A percentile compares a stretch with the other conserved stretches of the same genome.
Evolutionary conservation across 108 stramenopile species (phyloP).

Genomic region (Schizochytrium sp.): DNA sequence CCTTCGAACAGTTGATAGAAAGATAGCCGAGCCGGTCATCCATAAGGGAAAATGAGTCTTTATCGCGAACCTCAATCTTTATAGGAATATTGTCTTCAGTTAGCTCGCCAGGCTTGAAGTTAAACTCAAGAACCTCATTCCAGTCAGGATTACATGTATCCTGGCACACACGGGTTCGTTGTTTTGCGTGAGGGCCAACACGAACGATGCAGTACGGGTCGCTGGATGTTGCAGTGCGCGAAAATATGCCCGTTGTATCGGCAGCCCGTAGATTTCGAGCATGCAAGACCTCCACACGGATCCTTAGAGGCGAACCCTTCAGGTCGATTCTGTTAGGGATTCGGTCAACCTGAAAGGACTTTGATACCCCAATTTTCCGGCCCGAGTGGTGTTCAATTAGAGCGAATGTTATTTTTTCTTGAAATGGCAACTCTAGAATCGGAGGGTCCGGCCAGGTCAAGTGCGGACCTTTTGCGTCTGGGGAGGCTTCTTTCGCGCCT

Average conservation of each 20-base stretch:
- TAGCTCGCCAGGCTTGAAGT: not conserved
- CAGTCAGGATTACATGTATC: constrained; percentile 10
- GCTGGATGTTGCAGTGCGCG: not conserved
- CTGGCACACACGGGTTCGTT: not conserved
- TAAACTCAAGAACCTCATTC: constrained; percentile 2
- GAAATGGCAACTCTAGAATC: not conserved
- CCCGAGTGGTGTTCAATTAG: constrained; percentile 35
- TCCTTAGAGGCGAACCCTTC: not conserved
- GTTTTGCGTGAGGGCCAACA: not conserved
- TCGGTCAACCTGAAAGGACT: not conserved
- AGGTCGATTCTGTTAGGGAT: not conserved
- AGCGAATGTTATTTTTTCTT: not conserved
- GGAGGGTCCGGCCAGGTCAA: not conserved
- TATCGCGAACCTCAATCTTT: constrained; percentile 17
- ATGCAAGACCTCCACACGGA: not conserved
- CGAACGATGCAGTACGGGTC: constrained; percentile 23
- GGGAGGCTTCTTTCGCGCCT: constrained; percentile 30
- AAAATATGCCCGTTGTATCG: not conserved
- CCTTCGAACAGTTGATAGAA: not conserved
- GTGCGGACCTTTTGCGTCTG: not conserved
- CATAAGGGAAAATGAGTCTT: not conserved
- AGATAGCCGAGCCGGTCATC: not conserved
- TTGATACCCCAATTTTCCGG: not conserved
- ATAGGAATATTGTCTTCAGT: not conserved
- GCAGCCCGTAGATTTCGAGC: not conserved